phyloP scores from a whole-genome alignment of 352 stramenopile species.

The Pythium phragmitis region DNA sequence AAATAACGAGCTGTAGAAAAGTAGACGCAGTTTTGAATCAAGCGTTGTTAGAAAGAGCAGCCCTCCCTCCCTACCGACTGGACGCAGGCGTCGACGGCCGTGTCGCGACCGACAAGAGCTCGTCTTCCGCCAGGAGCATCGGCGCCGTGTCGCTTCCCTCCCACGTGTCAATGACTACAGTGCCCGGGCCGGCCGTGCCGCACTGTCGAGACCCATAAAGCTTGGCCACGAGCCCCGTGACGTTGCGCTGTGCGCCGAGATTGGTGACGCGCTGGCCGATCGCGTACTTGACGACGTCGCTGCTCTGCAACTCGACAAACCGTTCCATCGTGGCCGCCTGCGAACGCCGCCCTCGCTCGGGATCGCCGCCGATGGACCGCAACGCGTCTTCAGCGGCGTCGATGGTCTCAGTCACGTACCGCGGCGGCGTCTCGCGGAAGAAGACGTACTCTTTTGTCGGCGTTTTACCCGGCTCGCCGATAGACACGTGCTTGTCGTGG shows the following conservation, averaged over 20 bases:
- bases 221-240: constrained; percentile 65
- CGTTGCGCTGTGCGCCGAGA: constrained; percentile 49
- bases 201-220: constrained; percentile 71
- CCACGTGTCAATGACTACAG: constrained; percentile 72
- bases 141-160: constrained; percentile 23
- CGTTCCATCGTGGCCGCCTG: constrained; percentile 35
- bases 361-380: constrained; percentile 29
- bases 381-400: constrained; percentile 51
- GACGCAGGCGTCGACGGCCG: background rate
- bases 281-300: constrained; percentile 76
- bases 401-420: constrained; percentile 75
- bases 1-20: background rate
- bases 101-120: background rate
- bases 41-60: background rate
- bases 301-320: constrained; percentile 79
- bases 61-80: background rate
- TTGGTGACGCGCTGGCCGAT: constrained; percentile 53
- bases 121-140: background rate
- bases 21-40: constrained; percentile 10
- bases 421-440: constrained; percentile 77
- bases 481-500: constrained; percentile 53
- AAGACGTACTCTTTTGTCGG: constrained; percentile 85
- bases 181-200: constrained; percentile 59
- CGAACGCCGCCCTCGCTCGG: constrained; percentile 42
- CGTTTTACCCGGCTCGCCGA: constrained; percentile 55